These are phyloP conservation scores for Ramaria sp. DNA, from an alignment of 768 basidiomycete species.

Conservation along the genomic window DNA sequence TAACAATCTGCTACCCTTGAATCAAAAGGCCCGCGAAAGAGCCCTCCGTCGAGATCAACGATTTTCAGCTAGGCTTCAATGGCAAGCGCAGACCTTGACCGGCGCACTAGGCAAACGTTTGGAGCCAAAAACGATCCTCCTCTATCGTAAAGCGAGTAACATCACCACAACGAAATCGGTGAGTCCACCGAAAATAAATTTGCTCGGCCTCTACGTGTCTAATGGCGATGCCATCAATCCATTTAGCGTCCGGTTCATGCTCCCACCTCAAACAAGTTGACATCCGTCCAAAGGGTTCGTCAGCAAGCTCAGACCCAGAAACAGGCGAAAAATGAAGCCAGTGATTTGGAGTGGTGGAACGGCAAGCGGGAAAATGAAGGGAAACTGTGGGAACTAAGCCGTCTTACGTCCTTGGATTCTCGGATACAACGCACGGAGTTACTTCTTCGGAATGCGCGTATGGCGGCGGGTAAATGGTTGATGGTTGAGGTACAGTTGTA, in stretches of 20 bases:
- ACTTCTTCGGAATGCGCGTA: conserved; percentile 32
- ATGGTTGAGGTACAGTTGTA: conserved; percentile 42
- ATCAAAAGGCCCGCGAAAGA: conserved; percentile 27
- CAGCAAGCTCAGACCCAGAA: conserved; percentile 37
- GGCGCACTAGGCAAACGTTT: conserved; percentile 33
- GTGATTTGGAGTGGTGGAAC: conserved; percentile 40
- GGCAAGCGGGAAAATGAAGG: conserved; percentile 14
- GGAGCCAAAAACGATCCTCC: conserved; percentile 42
- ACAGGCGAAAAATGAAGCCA: conserved; percentile 27
- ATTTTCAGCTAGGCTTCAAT: conserved; percentile 45
- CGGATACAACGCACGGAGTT: conserved; percentile 26
- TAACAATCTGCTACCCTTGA: conserved; percentile 13
- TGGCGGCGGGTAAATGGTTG: conserved; percentile 31
- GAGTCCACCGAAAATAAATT: background rate
- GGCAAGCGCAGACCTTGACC: conserved; percentile 45
- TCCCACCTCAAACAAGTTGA: conserved; percentile 13
- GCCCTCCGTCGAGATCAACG: conserved; percentile 38
- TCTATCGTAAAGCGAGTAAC: conserved; percentile 19
- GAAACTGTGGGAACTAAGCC: conserved; percentile 24
- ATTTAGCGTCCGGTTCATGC: background rate
- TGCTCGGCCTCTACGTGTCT: background rate
- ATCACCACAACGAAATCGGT: background rate
- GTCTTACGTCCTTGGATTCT: conserved; percentile 17
- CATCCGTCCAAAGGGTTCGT: conserved; percentile 31
- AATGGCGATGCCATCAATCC: background rate